These are phyloP conservation scores for Globisporangium iwayamae DNA, from an alignment of 352 stramenopile species.

Conservation along the genomic window DNA sequence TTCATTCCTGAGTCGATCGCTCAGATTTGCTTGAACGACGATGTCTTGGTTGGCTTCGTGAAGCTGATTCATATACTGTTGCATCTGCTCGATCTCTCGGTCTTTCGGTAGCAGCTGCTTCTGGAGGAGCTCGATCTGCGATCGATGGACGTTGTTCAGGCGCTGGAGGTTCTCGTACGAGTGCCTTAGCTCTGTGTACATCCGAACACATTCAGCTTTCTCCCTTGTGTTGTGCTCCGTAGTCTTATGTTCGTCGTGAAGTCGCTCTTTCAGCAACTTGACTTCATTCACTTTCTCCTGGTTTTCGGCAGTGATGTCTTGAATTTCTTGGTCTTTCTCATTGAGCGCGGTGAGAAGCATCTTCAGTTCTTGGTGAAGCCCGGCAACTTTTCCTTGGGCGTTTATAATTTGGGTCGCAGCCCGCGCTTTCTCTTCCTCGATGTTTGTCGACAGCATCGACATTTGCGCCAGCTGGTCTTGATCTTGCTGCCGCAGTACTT, in stretches of 20 bases:
- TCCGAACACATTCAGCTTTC: conserved; percentile 31
- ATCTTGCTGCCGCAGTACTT: conserved; percentile 54
- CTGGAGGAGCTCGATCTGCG: conserved; percentile 68
- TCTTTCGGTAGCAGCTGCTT: conserved; percentile 71
- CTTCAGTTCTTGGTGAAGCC: conserved; percentile 63
- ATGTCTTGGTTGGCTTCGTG: conserved; percentile 69
- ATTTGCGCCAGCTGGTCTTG: conserved; percentile 69
- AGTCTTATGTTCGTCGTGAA: conserved; percentile 32
- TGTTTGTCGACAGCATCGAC: conserved; percentile 33
- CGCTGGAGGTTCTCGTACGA: conserved; percentile 53
- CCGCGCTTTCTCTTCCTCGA: conserved; percentile 47
- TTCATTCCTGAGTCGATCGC: conserved; percentile 52
- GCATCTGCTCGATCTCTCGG: conserved; percentile 56
- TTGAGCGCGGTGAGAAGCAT: conserved; percentile 58
- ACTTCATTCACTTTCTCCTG: conserved; percentile 29
- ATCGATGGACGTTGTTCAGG: conserved; percentile 67
- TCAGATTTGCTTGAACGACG: conserved; percentile 65
- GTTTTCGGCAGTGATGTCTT: conserved; percentile 28
- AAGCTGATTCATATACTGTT: conserved; percentile 51
- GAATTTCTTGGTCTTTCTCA: conserved; percentile 56
- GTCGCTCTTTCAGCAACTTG: conserved; percentile 25
- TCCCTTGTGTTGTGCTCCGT: conserved; percentile 30
- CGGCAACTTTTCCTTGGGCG: conserved; percentile 49
- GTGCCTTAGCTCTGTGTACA: conserved; percentile 37
- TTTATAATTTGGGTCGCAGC: conserved; percentile 33